A percentile compares a stretch with the other conserved stretches of the same genome.
Evolutionary conservation across 495 filamentous ascomycete species (phyloP).

Genomic region (Penicillium waksmanii): DNA sequence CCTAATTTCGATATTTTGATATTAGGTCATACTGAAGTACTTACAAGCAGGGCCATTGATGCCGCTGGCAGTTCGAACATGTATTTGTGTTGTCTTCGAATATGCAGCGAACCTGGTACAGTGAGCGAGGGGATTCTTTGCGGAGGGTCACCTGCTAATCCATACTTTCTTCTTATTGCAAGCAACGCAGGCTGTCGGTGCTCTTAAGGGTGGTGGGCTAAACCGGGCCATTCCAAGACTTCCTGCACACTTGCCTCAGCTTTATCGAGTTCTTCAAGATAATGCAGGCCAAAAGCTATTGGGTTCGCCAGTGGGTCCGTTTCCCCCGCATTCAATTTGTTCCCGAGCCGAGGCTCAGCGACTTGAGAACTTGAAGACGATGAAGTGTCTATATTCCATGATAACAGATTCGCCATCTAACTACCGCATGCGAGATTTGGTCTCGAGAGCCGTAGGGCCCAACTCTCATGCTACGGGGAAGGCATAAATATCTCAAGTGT

Average conservation of each 20-base stretch:
- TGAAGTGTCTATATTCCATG: not conserved
- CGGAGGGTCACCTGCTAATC: not conserved
- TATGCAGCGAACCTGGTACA: slow-evolving; percentile 27
- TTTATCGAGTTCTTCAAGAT: not conserved
- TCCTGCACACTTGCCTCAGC: not conserved
- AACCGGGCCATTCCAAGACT: slow-evolving; percentile 16
- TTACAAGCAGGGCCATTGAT: slow-evolving; percentile 32
- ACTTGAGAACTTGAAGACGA: too few relatives aligned
- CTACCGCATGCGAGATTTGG: not conserved
- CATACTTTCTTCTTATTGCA: slow-evolving; percentile 34
- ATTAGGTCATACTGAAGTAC: not conserved
- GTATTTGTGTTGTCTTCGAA: slow-evolving; percentile 16
- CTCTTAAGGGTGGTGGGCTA: slow-evolving; percentile 25
- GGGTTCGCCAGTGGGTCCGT: not conserved
- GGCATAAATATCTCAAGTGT: not conserved
- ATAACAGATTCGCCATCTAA: not conserved
- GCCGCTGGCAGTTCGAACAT: slow-evolving; percentile 28
- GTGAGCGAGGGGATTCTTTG: not conserved
- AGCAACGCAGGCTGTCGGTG: slow-evolving; percentile 29
- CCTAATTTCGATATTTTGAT: not conserved
- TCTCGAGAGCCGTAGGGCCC: not conserved
- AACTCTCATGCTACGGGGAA: not conserved
- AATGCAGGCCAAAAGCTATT: not conserved
- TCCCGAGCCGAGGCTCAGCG: not conserved
- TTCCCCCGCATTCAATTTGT: not conserved